Evolutionary conservation across 1,139 yeast genomes (phyloP).

Genomic region (Geotrichum macrosporum): DNA sequence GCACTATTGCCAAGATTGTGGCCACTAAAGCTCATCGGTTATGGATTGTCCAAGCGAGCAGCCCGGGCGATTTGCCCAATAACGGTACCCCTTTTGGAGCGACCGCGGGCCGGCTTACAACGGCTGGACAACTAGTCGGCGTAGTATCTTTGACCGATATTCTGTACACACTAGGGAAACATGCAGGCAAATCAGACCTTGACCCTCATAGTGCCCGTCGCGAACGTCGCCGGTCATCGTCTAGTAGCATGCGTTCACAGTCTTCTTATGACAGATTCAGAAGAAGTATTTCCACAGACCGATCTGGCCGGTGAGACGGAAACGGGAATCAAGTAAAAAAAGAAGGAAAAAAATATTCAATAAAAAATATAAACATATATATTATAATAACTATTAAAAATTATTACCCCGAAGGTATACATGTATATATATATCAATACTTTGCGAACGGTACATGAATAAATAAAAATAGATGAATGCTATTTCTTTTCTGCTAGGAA

Average conservation of each 20-base stretch:
- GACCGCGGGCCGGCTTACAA: conserved; percentile 38
- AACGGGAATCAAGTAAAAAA: neutral
- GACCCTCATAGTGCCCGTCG: conserved; percentile 85
- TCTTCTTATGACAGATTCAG: conserved; percentile 28
- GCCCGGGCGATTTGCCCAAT: conserved; percentile 16
- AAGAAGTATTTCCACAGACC: conserved; percentile 22
- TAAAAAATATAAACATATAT: too few species aligned
- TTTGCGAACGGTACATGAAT: too few species aligned
- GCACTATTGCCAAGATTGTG: conserved; percentile 89
- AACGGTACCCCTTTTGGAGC: conserved; percentile 18
- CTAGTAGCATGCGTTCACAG: conserved; percentile 35
- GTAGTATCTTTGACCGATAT: conserved; percentile 90
- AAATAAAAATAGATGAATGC: too few species aligned
- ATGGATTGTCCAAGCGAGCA: conserved; percentile 71
- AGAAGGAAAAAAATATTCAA: too few species aligned
- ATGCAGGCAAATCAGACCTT: conserved; percentile 59
- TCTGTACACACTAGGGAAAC: conserved; percentile 70
- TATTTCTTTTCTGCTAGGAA: too few species aligned
- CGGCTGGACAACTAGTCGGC: conserved; percentile 78
- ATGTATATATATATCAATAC: too few species aligned
- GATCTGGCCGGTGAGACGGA: conserved; percentile 8
- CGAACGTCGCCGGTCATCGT: conserved; percentile 64
- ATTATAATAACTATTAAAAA: too few species aligned
- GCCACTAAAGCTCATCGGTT: conserved; percentile 92
- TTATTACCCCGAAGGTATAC: too few species aligned